Evolutionary conservation across 2,329 filamentous ascomycete genomes (phyloP), one percentile per base, ranked within the genome.

Genomic region (Cercospora sp.): DNA sequence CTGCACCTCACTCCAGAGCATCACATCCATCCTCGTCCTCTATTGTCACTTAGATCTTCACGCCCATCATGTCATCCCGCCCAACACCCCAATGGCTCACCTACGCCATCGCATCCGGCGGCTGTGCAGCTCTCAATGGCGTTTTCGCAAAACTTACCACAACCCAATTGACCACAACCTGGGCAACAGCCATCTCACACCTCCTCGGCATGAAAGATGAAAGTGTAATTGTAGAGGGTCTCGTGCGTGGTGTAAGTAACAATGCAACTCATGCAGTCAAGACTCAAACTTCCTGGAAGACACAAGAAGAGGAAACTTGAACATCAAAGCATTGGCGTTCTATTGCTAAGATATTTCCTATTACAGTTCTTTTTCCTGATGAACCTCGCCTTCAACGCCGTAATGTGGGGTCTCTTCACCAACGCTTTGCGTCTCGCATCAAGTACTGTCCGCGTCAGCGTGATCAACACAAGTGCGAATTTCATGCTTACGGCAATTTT

Each of bases 331-430:
- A 33, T 5, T 13, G 31, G 31, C 5, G 33, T 5, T 5, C 13
- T 7, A 36, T 36, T 36, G 13, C 33, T 36, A 13, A 36, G 3
- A 5, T 16, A 36, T 36, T 36, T 10, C 7, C 13, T 6, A 3
- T 1, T 6, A 33, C 72, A 92, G 90, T 80, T 86, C 51, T 94
- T 94, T 83, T 94, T 94, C 75, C 85, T 82, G 0, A 84, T 94
- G 12, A 94, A 93, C 75, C 83, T 93, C 55, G 78, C 86, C 62
- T 93, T 93, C 79, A 93, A 93, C 75, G 90, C 87, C 63, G 83
- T 92, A 79, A 94, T 94, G 91, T 94, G 91, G 91, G 88, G 90
- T 0, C 85, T 94, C 59, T 94, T 94, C 81, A 94, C 91, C 6
- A 86, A 88, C 60, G 91, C 91, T 63, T 86, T 94, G n/a, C 88